Evolutionary conservation across 179 eudicot species (phyloP).

Genomic region (Nepenthes alata): DNA sequence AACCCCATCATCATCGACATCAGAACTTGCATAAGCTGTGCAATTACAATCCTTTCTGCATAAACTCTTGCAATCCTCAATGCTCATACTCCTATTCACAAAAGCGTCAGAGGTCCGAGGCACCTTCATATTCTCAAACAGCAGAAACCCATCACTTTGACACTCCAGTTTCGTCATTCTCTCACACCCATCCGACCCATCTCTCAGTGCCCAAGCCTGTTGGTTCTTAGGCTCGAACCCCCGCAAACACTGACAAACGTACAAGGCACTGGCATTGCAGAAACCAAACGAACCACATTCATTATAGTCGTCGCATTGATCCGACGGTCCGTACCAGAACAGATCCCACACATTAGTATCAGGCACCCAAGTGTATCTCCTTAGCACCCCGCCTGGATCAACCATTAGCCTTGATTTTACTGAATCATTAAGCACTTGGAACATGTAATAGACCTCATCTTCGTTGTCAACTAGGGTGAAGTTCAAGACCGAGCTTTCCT

Average conservation of each 20-base stretch:
- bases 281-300: slow-evolving; percentile 43
- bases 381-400: slow-evolving; percentile 15
- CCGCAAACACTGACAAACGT: slow-evolving; percentile 33
- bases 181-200: slow-evolving; percentile 52
- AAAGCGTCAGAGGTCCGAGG: slow-evolving; percentile 34
- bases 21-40: slow-evolving; percentile 32
- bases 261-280: slow-evolving; percentile 29
- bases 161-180: slow-evolving; percentile 33
- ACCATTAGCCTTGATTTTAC: slow-evolving; percentile 40
- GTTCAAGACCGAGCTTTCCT: slow-evolving; percentile 8
- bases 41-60: slow-evolving; percentile 46
- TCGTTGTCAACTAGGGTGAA: slow-evolving; percentile 18
- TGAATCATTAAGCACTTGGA: slow-evolving; percentile 13
- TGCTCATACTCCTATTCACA: slow-evolving; percentile 17
- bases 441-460: slow-evolving; percentile 28
- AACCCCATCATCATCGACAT: slow-evolving; percentile 15
- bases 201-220: slow-evolving; percentile 43
- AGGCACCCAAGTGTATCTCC: slow-evolving; percentile 42
- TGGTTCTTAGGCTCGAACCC: slow-evolving; percentile 41
- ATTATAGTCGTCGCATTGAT: slow-evolving; percentile 43
- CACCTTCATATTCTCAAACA: slow-evolving; percentile 43
- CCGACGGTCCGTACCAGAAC: slow-evolving; percentile 42
- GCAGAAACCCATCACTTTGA: slow-evolving; percentile 37
- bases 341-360: slow-evolving; percentile 19
- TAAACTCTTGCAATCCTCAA: slow-evolving; percentile 22